Evolutionary conservation across 2,329 filamentous ascomycete species (phyloP), one percentile per base, ranked within the genome.

Genomic region (Aspergillaceae sp.): DNA sequence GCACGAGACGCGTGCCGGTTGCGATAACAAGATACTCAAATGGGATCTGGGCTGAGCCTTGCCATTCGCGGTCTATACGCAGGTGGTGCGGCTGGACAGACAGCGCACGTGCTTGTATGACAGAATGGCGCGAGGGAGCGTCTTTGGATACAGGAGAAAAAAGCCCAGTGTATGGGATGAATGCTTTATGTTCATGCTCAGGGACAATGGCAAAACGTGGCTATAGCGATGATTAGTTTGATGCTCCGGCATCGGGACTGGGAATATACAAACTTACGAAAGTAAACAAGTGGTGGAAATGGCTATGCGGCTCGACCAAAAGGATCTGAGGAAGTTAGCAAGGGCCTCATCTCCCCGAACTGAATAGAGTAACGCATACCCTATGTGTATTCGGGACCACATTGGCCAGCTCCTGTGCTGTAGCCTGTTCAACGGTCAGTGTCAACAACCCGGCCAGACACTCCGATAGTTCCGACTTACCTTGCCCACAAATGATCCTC

Each of bases 141-240:
- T 29, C 42, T 7, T 56, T 52, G 6, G 59, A 51, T 2, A 53
- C 44, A 0, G 49, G 50, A 2, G 57, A 49, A 44, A 66, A 67
- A 8, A 67, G 48, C 1, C 54, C 55, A 26, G 45, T 61, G 50
- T 67, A 64, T 4, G 60, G 62, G 41, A 66, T 60, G 44, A 66
- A 65, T 0, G 63, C 62, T 48, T 66, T 66, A 33, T 66, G 63
- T 42, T 66, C 64, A 29, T 67, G 62, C 5, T 60, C 61, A 0
- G 64, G 53, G 9, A 63, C 50, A 7, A 66, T 57, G 2, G 63
- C 60, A 43, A 65, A 65, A 2, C 60, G 60, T 43, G 62, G 60
- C 62, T 65, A 34, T 7, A 35, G 33, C 7, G 28, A 3, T 29
- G 40, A 45, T 38, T 36, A 30, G n/a, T 30, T 19, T 19, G 19